Evolutionary conservation across 352 stramenopile genomes (phyloP), one percentile per base, ranked within the genome.

Genomic region (Phytophthora ramorum): DNA sequence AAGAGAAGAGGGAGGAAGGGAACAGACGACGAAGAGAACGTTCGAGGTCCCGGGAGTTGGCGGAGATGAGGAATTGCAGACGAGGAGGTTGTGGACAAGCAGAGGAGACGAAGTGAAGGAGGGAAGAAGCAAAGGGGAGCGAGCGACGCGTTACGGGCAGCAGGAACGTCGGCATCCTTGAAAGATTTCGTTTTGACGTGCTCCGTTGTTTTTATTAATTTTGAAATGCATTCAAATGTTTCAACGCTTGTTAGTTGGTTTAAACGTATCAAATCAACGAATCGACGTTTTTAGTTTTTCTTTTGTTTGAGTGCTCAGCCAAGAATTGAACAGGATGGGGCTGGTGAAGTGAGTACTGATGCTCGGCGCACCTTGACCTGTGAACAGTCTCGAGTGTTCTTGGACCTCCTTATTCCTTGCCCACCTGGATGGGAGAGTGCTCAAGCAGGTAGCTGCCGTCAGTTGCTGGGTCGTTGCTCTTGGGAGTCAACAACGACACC

Each of bases 401-500:
- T 34, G 28, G 7, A 2, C 12, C 28, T 34, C 28, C 37, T 49
- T 58, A 58, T 7, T 58, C 51, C 51, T 58, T 58, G 37, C 5
- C 2, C 22, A 19, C 46, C 30, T 61, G 63, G 32, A 72, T n/a
- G 4, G 66, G 57, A 7, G 52, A 78, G 20, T 52, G 60, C 17
- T 69, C 51, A 4, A 75, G 40, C 41, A 69, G 43, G 34, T 75
- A 78, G 41, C 66, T 71, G 46, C 65, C 54, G 30, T 65, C 66
- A 8, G 34, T 61, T 7, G 35, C 49, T 3, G 32, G 35, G 58
- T 78, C 67, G 38, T 60, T 72, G 13, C 58, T 62, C 17, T 37
- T 54, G 13, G 76, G 59, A 26, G 83, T 58, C 54, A 73, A 52
- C 48, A 94, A 70, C 38, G 85, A 92, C 28, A 91, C 75, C 17